phyloP scores from a whole-genome alignment of 768 basidiomycete species.

The Inosperma sp. region DNA sequence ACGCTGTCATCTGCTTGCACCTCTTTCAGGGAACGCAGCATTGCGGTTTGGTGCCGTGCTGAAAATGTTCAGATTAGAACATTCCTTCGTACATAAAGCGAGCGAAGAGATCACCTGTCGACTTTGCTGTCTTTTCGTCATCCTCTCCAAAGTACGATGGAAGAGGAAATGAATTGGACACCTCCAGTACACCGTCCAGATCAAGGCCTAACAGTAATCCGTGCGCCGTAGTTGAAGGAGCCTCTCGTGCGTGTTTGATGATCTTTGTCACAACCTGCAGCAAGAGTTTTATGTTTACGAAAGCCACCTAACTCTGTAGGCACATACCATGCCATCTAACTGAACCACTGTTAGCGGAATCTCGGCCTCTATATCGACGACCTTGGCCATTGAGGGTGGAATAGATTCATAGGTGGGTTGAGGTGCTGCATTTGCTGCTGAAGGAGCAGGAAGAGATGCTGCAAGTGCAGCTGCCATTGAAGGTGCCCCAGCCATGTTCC shows the following conservation, averaged over 20 bases:
- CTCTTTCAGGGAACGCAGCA: conserved; percentile 85
- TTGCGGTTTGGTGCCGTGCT: conserved; percentile 80
- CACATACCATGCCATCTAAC: conserved; percentile 78
- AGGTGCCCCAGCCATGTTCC: conserved; percentile 55
- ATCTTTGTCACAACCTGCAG: conserved; percentile 87
- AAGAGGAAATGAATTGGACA: conserved; percentile 86
- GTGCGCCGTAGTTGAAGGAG: conserved; percentile 65
- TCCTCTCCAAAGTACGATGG: conserved; percentile 71
- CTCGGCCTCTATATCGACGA: conserved; percentile 89
- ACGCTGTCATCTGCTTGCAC: conserved; percentile 89
- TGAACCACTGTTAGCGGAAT: conserved; percentile 77
- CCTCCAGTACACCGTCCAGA: conserved; percentile 84
- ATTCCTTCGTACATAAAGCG: conserved; percentile 3
- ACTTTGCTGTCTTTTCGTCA: conserved; percentile 77
- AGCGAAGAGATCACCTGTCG: conserved; percentile 49
- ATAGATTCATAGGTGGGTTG: conserved; percentile 79
- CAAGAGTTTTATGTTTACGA: conserved; percentile 7
- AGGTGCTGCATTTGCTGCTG: conserved; percentile 54
- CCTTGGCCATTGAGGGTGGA: conserved; percentile 88
- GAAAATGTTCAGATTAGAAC: conserved; percentile 15
- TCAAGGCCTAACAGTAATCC: conserved; percentile 90
- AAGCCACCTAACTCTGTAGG: neutral
- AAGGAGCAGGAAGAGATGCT: conserved; percentile 70
- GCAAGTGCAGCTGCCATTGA: conserved; percentile 94
- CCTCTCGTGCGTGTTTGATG: conserved; percentile 85